Percentiles rank a stretch among this genome's conserved stretches.
Evolutionary conservation across 169 alveolate species (phyloP).

Genomic region (Cyclospora cayetanensis): DNA sequence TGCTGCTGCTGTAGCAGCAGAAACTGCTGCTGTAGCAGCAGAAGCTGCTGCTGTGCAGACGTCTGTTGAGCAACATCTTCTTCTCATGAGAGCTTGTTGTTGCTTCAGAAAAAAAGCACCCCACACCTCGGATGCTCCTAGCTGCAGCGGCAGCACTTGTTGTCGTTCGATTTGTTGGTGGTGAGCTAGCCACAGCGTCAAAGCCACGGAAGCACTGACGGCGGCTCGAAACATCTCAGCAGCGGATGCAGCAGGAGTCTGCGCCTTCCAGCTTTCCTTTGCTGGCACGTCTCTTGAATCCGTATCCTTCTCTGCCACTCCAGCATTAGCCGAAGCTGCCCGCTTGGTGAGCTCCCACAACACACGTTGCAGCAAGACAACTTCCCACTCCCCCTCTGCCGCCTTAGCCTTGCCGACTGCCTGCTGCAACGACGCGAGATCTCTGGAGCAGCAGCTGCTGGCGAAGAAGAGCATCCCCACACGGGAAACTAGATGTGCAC

Average conservation of each 20-base stretch:
- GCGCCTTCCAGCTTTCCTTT: too few species aligned
- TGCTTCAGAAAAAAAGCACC: constrained; percentile 34
- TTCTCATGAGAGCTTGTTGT: constrained; percentile 2
- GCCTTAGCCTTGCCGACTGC: constrained; percentile 41
- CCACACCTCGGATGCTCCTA: constrained; percentile 54
- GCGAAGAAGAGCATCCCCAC: too few species aligned
- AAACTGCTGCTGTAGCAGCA: not conserved
- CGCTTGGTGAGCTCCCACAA: not conserved
- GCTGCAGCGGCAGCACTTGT: constrained; percentile 44
- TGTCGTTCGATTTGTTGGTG: constrained; percentile 9
- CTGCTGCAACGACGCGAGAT: constrained; percentile 25
- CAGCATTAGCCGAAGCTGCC: constrained; percentile 54
- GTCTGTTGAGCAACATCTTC: too few species aligned
- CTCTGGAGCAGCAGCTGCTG: constrained; percentile 33
- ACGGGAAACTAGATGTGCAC: too few species aligned
- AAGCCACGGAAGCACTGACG: constrained; percentile 14
- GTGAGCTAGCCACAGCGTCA: constrained; percentile 46
- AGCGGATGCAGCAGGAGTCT: not conserved
- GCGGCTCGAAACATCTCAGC: constrained; percentile 42
- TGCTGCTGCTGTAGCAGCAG: constrained; percentile 32
- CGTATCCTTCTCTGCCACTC: not conserved
- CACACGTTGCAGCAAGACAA: not conserved
- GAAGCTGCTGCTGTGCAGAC: not conserved
- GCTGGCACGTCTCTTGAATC: not conserved
- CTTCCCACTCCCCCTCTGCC: not conserved